Evolutionary conservation across 192 early-diverging fungal genomes (phyloP).

Genomic region (Coemansia sp.): DNA sequence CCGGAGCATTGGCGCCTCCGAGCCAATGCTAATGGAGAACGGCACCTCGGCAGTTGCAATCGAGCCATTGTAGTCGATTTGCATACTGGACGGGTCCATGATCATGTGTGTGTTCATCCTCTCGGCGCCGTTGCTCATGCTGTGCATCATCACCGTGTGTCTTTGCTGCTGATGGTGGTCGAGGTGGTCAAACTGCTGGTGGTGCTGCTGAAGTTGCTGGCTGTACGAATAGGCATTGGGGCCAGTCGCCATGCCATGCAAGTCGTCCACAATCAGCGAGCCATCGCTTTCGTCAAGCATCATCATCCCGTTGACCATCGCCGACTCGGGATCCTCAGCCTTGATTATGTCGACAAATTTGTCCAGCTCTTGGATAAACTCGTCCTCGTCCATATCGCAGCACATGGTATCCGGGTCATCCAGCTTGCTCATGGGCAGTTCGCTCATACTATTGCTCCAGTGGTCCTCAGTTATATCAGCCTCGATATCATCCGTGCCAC

Average conservation of each 20-base stretch:
- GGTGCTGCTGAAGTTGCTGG: slow-evolving; percentile 23
- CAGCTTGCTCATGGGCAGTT: slow-evolving; percentile 49
- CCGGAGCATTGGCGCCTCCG: slow-evolving; percentile 11
- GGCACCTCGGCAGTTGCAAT: slow-evolving; percentile 21
- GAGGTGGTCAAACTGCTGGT: slow-evolving; percentile 16
- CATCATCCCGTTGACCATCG: slow-evolving; percentile 43
- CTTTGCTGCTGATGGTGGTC: slow-evolving; percentile 20
- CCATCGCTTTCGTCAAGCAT: slow-evolving; percentile 49
- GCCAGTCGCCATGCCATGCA: slow-evolving; percentile 14
- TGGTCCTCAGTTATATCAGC: slow-evolving; percentile 6
- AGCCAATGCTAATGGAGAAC: slow-evolving; percentile 8
- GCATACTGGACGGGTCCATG: slow-evolving; percentile 48
- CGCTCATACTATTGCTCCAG: slow-evolving; percentile 7
- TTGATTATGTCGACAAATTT: slow-evolving; percentile 53
- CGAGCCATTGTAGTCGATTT: slow-evolving; percentile 24
- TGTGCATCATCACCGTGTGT: slow-evolving; percentile 32
- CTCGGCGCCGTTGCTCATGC: slow-evolving; percentile 24
- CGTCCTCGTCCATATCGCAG: slow-evolving; percentile 52
- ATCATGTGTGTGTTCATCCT: slow-evolving; percentile 28
- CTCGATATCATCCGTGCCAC: not conserved
- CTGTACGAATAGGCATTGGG: slow-evolving; percentile 25
- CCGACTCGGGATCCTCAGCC: slow-evolving; percentile 45
- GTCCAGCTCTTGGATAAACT: slow-evolving; percentile 55
- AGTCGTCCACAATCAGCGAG: slow-evolving; percentile 32
- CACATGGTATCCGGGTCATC: slow-evolving; percentile 42